These are phyloP conservation scores for Pouteria glomerata DNA, from an alignment of 148 eudicot genomes.

Conservation along the genomic window DNA sequence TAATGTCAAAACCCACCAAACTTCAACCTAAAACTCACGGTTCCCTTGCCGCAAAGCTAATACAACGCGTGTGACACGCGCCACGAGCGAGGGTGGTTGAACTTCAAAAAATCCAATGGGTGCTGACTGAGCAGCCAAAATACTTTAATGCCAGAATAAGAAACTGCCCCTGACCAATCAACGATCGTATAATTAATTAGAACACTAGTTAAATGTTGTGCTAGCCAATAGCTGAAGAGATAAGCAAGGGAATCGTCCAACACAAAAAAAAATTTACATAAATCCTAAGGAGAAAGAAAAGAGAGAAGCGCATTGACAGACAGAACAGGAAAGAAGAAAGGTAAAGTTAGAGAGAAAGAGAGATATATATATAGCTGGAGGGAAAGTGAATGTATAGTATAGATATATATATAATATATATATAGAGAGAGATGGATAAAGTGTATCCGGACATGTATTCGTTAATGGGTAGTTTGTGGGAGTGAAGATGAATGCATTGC, in stretches of 20 bases:
- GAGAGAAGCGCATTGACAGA: too few species aligned
- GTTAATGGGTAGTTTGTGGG: conserved; percentile 1
- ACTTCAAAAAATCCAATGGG: neutral
- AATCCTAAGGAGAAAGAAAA: neutral
- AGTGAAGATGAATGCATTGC: conserved; percentile 32
- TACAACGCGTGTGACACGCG: neutral
- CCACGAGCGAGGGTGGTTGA: neutral
- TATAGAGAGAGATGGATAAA: conserved; percentile 8
- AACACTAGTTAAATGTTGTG: neutral
- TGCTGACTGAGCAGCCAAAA: neutral
- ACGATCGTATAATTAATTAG: neutral
- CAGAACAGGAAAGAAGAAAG: too few species aligned
- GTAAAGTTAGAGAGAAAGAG: conserved; percentile 8
- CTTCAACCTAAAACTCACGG: neutral
- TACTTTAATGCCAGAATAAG: neutral
- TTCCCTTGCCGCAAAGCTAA: neutral
- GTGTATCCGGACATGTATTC: neutral
- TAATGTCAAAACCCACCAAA: neutral
- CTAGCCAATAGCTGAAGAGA: neutral
- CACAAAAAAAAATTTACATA: neutral
- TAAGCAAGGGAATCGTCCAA: neutral
- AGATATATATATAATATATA: too few species aligned
- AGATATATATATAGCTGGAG: neutral
- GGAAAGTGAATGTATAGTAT: too few species aligned
- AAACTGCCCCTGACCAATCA: neutral